Base-by-base conservation (phyloP, 495 filamentous ascomycete species). In the Recurvomyces mirabilis region DNA sequence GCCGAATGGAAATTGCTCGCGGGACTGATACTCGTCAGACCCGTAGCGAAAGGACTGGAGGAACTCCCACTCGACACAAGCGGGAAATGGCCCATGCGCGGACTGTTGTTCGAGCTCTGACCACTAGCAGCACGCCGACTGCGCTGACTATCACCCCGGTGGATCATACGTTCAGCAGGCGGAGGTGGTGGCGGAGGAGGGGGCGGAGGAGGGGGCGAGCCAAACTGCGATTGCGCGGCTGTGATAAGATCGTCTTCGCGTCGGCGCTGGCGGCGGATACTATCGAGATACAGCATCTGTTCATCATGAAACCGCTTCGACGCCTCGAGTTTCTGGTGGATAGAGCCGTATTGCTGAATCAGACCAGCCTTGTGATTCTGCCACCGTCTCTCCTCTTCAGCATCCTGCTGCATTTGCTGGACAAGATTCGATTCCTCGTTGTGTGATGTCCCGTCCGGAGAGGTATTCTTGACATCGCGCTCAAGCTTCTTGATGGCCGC, bases 401-500 rank as follows among this genome's bases (percentile, higher is more conserved):
- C 69, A 46, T 78, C 75, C 41, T 67, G 65, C 41, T 67, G 53
- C 19, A 73, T 66, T 41, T 66, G 69, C 26, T 68, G 68, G 14
- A 56, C 53, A 47, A 68, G 67, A 29, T 70, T 71, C 21, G 64
- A 68, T 31, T 72, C 70, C 1, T 58, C 65, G 10, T 65, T 70
- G 13, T 68, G 64, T 13, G 20, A 25, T 65, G 15, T 17, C 14
- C 46, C 21, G 21, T 49, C 37, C 19, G 51, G 45, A 7, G 46
- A 40, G 29, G 12, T 36, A 23, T 62, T 62, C 55, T 70, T 69
- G 38, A 69, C 63, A 37, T 74, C 69, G 19, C 78, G 75, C 50
- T 82, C 78, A 2, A 81, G 65, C 35, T 68, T 65, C 62, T 81
- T 81, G 55, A 81, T 71, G 23, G 72, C 69, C 13, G 67, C 68